Evolutionary conservation across 352 stramenopile genomes (phyloP), one percentile per base, ranked within the genome.

Genomic region (Phytophthora sojae): DNA sequence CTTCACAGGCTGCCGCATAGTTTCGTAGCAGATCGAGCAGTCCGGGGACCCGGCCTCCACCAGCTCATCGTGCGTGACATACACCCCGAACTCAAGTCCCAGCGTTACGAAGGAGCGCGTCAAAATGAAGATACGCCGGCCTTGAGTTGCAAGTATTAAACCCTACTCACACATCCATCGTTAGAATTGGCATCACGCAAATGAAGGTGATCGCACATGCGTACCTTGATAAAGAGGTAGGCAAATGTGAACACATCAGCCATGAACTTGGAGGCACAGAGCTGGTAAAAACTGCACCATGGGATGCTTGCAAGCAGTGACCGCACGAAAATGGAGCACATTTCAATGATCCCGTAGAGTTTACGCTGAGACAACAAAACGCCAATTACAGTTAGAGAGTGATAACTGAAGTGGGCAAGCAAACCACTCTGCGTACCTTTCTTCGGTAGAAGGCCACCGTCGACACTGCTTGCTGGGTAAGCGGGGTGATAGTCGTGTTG

Each of bases 21-120:
- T 30, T 37, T 95, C 88, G 61, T 95, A 95, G 74, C 88, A 95
- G 50, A 95, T 95, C 12, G 86, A 92, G 65, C 88, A 95, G 59
- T 95, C 86, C 1, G 83, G 83, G 0, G 61, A 82, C 2, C 85
- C 86, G 4, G 83, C 77, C 73, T 92, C 83, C n/a, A 74, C 75
- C 1, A 94, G 47, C 17, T 91, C 88, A 3, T 89, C 86, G 1
- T 76, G 75, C 0, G 80, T 67, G 23, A 95, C 81, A 67, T 95
- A 93, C 17, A 74, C 72, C 4, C 83, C 88, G 50, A 90, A 91
- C 44, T 95, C 86, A 6, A 95, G 75, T 0, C 79, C 78, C 4
- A 92, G 62, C 14, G 76, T 90, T 21, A 92, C 58, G 55, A 93
- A 88, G 0, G 83, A 91, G 4, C 70, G 84, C 37, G 85, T 65